Conservation (phyloP, 805 yeast species). For the Blastobotrys chiropterorum region DNA sequence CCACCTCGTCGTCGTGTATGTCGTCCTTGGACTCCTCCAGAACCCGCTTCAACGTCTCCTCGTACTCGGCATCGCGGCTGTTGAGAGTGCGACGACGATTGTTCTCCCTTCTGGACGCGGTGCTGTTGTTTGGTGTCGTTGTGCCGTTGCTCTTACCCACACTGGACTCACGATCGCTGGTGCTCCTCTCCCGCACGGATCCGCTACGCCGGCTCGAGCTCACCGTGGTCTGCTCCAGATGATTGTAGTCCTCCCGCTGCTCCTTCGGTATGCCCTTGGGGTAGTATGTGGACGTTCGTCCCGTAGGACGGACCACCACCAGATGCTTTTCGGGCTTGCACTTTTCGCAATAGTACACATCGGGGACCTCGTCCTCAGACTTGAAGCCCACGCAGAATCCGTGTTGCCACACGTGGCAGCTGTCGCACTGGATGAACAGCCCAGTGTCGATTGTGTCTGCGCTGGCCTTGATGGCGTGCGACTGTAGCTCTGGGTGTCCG, state of each 20-base stretch:
- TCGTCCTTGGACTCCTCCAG: constrained; percentile 36
- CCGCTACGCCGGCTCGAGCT: constrained; percentile 13
- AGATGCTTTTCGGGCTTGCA: constrained; percentile 84
- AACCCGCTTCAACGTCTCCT: constrained; percentile 32
- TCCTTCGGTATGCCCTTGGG: constrained; percentile 33
- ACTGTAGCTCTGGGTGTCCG: constrained; percentile 43
- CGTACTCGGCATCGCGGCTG: constrained; percentile 21
- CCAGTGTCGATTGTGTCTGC: constrained; percentile 69
- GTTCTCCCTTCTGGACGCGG: not conserved
- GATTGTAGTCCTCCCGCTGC: not conserved
- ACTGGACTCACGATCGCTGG: not conserved
- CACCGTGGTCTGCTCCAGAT: not conserved
- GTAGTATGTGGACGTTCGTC: constrained; percentile 44
- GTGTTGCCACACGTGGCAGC: constrained; percentile 95
- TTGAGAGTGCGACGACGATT: constrained; percentile 17
- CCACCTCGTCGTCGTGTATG: constrained; percentile 24
- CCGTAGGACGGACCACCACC: constrained; percentile 41
- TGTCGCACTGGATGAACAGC: constrained; percentile 90
- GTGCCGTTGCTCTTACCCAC: constrained; percentile 3
- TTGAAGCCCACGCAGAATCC: constrained; percentile 89
- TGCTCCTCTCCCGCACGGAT: constrained; percentile 5
- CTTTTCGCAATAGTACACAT: constrained; percentile 88
- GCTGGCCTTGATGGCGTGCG: constrained; percentile 24
- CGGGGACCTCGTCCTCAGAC: constrained; percentile 74
- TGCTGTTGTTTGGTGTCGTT: not conserved